A percentile compares a stretch with the other conserved stretches of the same genome.
These are phyloP conservation scores for Cochlearia excelsa DNA, from an alignment of 345 rosid species.

Conservation along the genomic window DNA sequence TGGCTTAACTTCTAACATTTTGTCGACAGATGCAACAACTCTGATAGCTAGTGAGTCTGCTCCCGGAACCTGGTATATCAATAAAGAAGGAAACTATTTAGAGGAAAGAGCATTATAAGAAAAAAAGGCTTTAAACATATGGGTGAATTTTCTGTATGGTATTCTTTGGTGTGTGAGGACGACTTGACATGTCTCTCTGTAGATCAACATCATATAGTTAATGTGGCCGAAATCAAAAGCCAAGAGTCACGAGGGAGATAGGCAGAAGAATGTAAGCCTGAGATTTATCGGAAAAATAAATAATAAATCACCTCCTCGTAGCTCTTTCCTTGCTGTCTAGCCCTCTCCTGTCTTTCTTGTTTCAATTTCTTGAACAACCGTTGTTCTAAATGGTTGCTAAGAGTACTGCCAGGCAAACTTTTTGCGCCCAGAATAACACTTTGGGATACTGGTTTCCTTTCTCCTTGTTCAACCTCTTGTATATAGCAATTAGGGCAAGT, in stretches of 20 bases:
- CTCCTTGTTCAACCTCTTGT: conserved; percentile 80
- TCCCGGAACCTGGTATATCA: conserved; percentile 69
- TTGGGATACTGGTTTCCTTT: conserved; percentile 83
- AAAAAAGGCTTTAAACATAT: conserved; percentile 6
- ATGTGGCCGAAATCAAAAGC: conserved; percentile 2
- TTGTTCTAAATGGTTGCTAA: conserved; percentile 94
- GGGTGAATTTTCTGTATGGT: conserved; percentile 6
- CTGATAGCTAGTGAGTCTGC: conserved; percentile 92
- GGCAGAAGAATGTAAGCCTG: not conserved
- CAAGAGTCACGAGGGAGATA: conserved; percentile 9
- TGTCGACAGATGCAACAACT: conserved; percentile 98
- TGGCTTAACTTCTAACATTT: conserved; percentile 91
- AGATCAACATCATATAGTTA: conserved; percentile 8
- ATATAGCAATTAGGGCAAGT: conserved; percentile 99
- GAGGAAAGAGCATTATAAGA: conserved; percentile 7
- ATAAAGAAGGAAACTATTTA: conserved; percentile 20
- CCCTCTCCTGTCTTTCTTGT: conserved; percentile 87
- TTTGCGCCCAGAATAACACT: conserved; percentile 96
- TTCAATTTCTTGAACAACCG: conserved; percentile 67
- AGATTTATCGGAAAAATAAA: not conserved
- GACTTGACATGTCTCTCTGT: conserved; percentile 11
- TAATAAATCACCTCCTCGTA: conserved; percentile 74
- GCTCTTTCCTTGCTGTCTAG: conserved; percentile 71
- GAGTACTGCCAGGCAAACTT: conserved; percentile 86
- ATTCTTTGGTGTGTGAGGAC: conserved; percentile 9